These are phyloP conservation scores for Cinnamomum micranthum DNA, from an alignment of 164 flowering plant genomes.

Conservation along the genomic window DNA sequence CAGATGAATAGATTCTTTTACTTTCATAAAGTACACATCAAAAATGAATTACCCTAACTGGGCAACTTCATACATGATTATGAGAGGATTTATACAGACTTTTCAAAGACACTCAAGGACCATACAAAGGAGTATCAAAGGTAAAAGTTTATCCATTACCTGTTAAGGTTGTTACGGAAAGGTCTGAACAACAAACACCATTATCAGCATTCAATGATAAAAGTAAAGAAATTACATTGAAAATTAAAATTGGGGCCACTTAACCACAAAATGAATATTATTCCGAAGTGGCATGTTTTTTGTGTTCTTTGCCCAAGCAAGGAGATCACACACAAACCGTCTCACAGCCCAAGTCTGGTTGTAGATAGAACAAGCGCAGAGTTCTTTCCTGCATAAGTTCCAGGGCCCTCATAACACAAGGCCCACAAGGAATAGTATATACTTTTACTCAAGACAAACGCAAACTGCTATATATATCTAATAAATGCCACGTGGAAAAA, in stretches of 20 bases:
- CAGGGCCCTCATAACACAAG: constrained; percentile 19
- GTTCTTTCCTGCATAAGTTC: constrained; percentile 18
- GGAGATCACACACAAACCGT: constrained; percentile 97
- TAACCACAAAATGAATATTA: constrained; percentile 99
- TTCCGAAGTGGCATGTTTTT: constrained; percentile 77
- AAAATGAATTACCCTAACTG: neutral
- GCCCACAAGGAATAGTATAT: neutral
- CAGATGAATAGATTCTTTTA: neutral
- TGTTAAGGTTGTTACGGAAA: constrained; percentile 92
- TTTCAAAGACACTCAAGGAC: neutral
- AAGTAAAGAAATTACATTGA: neutral
- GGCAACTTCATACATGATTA: neutral
- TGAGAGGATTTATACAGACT: too few species aligned
- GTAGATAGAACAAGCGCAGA: constrained; percentile 18
- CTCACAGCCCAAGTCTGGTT: constrained; percentile 71
- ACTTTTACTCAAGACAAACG: neutral
- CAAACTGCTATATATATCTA: neutral
- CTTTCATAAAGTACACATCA: neutral
- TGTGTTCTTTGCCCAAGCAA: constrained; percentile 76
- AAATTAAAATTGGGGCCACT: constrained; percentile 13
- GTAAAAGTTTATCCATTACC: constrained; percentile 39
- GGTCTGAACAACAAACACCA: constrained; percentile 45
- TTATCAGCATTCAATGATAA: constrained; percentile 3
- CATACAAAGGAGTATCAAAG: neutral
- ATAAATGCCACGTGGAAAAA: neutral